Percentiles rank a stretch among this genome's conserved stretches.
These are phyloP conservation scores for Earliella scabrosa DNA, from an alignment of 1,284 basidiomycete species.

Conservation along the genomic window DNA sequence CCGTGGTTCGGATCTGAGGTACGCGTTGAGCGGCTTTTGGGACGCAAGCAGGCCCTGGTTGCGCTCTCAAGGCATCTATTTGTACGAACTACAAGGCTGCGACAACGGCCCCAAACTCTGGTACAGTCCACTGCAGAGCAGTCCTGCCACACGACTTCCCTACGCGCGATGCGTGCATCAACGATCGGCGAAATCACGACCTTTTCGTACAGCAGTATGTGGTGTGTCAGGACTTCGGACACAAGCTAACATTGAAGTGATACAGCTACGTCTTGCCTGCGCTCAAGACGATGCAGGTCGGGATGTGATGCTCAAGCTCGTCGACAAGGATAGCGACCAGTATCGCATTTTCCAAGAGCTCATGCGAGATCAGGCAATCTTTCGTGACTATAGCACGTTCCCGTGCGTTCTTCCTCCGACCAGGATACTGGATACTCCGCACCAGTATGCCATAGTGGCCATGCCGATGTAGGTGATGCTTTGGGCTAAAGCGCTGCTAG, in stretches of 20 bases:
- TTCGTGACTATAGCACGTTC: neutral
- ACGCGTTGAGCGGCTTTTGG: too few species aligned
- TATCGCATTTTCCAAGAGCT: neutral
- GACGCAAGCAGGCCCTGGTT: neutral
- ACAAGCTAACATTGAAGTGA: neutral
- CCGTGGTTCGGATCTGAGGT: too few species aligned
- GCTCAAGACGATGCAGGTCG: neutral
- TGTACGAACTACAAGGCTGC: neutral
- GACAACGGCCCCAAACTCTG: neutral
- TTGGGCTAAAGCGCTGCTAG: neutral
- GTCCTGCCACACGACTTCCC: neutral
- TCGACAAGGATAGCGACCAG: neutral
- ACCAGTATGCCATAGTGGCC: neutral
- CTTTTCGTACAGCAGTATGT: neutral
- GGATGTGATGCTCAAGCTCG: conserved; percentile 8
- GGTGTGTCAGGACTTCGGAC: too few species aligned
- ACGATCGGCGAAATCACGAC: too few species aligned
- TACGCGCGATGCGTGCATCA: neutral
- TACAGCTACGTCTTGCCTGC: neutral
- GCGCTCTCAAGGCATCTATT: neutral
- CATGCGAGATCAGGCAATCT: neutral
- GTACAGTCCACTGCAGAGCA: neutral
- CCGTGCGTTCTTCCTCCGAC: conserved; percentile 5
- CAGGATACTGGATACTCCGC: conserved; percentile 4
- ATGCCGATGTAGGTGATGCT: conserved; percentile 9